Evolutionary conservation across 139 green algal species (phyloP), one percentile per base, ranked within the genome.

Genomic region (Haematococcus sp.): DNA sequence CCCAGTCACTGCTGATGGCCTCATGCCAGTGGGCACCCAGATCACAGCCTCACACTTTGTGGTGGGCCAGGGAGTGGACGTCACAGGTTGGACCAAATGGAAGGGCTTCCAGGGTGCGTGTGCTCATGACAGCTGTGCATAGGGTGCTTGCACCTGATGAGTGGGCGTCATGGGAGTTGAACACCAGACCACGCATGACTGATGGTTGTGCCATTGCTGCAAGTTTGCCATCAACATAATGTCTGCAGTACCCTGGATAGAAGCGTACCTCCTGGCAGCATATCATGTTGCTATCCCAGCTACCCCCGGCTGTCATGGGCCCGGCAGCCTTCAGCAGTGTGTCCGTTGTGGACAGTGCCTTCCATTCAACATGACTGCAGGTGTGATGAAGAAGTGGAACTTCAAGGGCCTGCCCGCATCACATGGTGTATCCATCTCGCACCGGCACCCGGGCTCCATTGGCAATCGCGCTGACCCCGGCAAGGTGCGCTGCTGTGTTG

Each of bases 321-420:
- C n/a, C n/a, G n/a, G n/a, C n/a, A n/a, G n/a, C n/a, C n/a, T n/a
- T n/a, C n/a, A n/a, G n/a, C n/a, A n/a, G n/a, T n/a, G n/a, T n/a
- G n/a, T n/a, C n/a, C n/a, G n/a, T 58, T 58, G 49, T 58, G 17
- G 49, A 17, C 19, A 19, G 17, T n/a, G 56, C 17, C 61, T 68
- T 68, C 20, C 32, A 25, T 51, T 3, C 2, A 5, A 16, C 66
- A 35, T 61, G 15, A n/a, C 20, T 40, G 25, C 68, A 81, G 94
- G 95, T 22, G 92, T 94, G 9, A 98, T 98, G 94, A 98, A 97
- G 85, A 82, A 90, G 7, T 93, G 90, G 84, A 90, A 89, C 23
- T 99, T 98, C 76, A 82, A 86, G 33, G 96, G 96, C 5, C 82
- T 88, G 74, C 85, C 87, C 19, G 95, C 96, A n/a, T 89, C 87